phyloP scores from a whole-genome alignment of 305 asterid species.

The Nicotiana rustica region DNA sequence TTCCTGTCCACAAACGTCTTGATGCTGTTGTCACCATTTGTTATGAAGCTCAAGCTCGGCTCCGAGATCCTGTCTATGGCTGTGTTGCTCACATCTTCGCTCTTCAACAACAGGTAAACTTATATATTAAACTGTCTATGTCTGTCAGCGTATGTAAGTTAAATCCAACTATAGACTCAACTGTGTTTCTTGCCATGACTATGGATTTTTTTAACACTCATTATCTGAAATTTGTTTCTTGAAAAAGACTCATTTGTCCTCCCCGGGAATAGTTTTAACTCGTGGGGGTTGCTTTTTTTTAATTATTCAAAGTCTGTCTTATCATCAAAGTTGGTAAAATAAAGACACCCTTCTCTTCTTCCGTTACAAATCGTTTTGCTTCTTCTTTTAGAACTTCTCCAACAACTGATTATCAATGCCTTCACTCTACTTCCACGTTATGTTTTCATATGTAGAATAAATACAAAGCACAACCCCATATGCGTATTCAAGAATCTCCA shows the following conservation, averaged over 20 bases:
- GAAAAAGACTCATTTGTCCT: constrained; percentile 30
- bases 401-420: constrained; percentile 28
- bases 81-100: constrained; percentile 85
- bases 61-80: constrained; percentile 85
- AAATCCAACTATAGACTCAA: not conserved
- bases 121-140: not conserved
- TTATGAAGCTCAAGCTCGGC: constrained; percentile 87
- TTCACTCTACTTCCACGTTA: constrained; percentile 25
- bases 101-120: constrained; percentile 82
- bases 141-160: not conserved
- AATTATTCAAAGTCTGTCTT: constrained; percentile 44
- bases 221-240: not conserved
- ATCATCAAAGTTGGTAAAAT: constrained; percentile 59
- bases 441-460: constrained; percentile 16
- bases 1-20: constrained; percentile 73
- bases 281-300: constrained; percentile 28
- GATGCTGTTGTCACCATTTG: constrained; percentile 89
- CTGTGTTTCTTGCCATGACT: not conserved
- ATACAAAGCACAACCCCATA: constrained; percentile 21
- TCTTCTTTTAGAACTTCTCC: constrained; percentile 36
- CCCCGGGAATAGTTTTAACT: constrained; percentile 6
- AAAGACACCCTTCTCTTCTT: constrained; percentile 44
- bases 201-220: not conserved
- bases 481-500: constrained; percentile 22
- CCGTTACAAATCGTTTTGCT: constrained; percentile 53